A percentile compares a stretch with the other conserved stretches of the same genome.
These are phyloP conservation scores for Yarrowia sp. DNA, from an alignment of 805 yeast species.

Conservation along the genomic window DNA sequence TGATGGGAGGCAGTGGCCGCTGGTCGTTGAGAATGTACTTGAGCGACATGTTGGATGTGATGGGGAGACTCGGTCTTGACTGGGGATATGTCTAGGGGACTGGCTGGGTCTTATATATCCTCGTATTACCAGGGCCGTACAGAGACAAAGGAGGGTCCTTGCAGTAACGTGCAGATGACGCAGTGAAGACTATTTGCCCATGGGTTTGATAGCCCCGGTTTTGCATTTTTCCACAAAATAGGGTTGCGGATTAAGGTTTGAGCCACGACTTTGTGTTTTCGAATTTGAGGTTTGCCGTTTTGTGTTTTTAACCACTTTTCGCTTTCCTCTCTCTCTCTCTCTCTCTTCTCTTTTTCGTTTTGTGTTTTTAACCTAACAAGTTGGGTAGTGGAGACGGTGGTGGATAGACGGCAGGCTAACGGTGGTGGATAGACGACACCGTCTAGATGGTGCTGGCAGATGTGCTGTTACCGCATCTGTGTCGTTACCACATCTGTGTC, in stretches of 20 bases:
- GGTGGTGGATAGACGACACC: too few species aligned
- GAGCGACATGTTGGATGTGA: slow-evolving; percentile 9
- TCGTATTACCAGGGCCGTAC: slow-evolving; percentile 20
- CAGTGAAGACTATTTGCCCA: slow-evolving; percentile 10
- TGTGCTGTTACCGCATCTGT: too few species aligned
- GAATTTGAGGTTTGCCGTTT: not conserved
- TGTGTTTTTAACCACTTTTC: not conserved
- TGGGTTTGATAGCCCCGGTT: slow-evolving; percentile 17
- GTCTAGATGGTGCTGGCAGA: too few species aligned
- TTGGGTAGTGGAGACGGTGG: too few species aligned
- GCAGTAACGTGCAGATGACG: slow-evolving; percentile 20
- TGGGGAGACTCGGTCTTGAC: not conserved
- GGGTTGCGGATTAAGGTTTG: not conserved
- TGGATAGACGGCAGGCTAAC: too few species aligned
- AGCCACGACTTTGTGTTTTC: not conserved
- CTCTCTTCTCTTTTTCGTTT: too few species aligned
- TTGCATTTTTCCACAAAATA: not conserved
- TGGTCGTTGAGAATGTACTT: slow-evolving; percentile 19
- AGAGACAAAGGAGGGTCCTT: slow-evolving; percentile 24
- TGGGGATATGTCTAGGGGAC: too few species aligned
- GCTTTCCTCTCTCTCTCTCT: too few species aligned
- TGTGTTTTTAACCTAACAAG: not conserved
- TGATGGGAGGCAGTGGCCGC: slow-evolving; percentile 17
- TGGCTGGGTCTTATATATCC: slow-evolving; percentile 3
- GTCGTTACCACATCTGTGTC: too few species aligned